Evolutionary conservation across 208 protist genomes (phyloP), one percentile per base, ranked within the genome.

Genomic region (Trypanosoma congolense): DNA sequence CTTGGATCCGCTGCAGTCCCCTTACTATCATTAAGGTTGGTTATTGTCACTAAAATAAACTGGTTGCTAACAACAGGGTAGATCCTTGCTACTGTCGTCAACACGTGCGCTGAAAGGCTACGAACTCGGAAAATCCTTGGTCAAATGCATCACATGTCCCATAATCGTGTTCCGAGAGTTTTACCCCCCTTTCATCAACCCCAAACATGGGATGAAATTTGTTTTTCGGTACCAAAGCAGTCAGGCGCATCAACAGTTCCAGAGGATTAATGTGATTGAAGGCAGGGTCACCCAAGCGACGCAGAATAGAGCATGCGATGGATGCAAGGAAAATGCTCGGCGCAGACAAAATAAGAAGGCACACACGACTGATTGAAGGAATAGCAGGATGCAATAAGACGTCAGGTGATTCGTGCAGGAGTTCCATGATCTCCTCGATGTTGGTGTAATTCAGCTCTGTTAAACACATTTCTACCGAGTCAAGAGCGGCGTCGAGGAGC

Each of bases 321-420:
- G 64, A 49, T n/a, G 79, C 85, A 63, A 89, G 71, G 36, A 71
- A 73, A 29, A 93, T 73, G 53, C 85, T 93, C 24, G 85, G 85
- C 10, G 90, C 46, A 3, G 19, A 31, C 29, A 93, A 65, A 18
- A 83, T 60, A 1, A 35, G 25, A 44, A 85, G 41, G 54, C 83
- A 52, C 31, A 38, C 45, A 40, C 70, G 60, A 24, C 64, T 36
- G 30, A 80, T 26, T 18, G 63, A 25, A 38, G 58, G 56, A 1
- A 40, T 52, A 38, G 53, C 59, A 10, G 50, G 16, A 43, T 71
- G 33, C 56, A 73, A 21, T 33, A 76, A 40, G 0, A 30, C 9
- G 49, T 72, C 48, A 2, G 73, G 69, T 29, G 84, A 54, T 29
- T 82, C 71, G 41, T 57, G 47, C 2, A 83, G 67, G 18, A 90